phyloP scores from a whole-genome alignment of 2,329 filamentous ascomycete genomes.

The Ascochyta koolunga region DNA sequence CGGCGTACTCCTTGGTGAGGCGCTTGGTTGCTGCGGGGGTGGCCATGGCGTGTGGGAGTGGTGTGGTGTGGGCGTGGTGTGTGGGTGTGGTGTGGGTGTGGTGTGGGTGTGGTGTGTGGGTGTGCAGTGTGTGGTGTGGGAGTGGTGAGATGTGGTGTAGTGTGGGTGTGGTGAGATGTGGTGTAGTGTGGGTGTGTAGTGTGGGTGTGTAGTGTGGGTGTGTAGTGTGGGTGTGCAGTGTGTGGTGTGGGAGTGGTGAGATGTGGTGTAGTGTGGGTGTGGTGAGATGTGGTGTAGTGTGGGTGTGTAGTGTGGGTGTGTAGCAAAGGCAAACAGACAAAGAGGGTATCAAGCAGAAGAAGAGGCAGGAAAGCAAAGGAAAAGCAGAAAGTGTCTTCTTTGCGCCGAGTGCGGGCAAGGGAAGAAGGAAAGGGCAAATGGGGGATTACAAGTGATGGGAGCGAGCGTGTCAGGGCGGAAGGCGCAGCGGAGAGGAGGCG shows the following conservation, averaged over 20 bases:
- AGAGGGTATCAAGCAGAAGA: constrained; percentile 11
- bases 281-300: not conserved
- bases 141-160: not conserved
- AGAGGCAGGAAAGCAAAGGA: not conserved
- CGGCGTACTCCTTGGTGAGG: constrained; percentile 68
- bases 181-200: constrained; percentile 5
- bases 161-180: not conserved
- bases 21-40: constrained; percentile 50
- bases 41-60: constrained; percentile 39
- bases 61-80: constrained; percentile 5
- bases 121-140: not conserved
- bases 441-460: not conserved
- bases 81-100: not conserved
- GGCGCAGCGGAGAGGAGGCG: not conserved
- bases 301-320: not conserved
- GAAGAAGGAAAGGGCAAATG: not conserved
- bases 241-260: not conserved
- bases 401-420: not conserved
- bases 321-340: not conserved
- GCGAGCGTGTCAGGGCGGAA: not conserved
- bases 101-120: not conserved
- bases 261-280: not conserved
- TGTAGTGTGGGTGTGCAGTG: not conserved
- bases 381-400: not conserved
- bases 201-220: not conserved